Percentiles rank a stretch among this genome's conserved stretches.
These are phyloP conservation scores for Dillenia turbinata DNA, from an alignment of 164 flowering plant genomes.

Conservation along the genomic window DNA sequence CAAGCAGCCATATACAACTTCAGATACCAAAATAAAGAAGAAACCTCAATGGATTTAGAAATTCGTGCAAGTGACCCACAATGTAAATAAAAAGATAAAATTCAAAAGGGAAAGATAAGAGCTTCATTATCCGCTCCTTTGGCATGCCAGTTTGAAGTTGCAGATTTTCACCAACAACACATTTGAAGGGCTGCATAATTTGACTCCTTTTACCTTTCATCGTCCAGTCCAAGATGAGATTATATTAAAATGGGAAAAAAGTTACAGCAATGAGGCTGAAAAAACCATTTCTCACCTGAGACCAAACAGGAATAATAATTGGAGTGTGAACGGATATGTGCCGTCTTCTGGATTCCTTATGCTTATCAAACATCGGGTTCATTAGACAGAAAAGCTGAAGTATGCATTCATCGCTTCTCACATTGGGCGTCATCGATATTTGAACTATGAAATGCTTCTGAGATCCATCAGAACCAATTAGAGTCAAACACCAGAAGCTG, in stretches of 20 bases:
- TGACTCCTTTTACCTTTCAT: no score
- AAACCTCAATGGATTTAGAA: no score
- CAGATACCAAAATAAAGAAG: neutral
- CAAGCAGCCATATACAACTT: constrained; percentile 2
- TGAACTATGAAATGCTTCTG: constrained; percentile 97
- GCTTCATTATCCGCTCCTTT: no score
- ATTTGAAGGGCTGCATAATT: no score
- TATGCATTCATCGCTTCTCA: constrained; percentile 96
- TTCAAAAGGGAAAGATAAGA: neutral
- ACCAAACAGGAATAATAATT: constrained; percentile 98
- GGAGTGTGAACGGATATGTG: constrained; percentile 92
- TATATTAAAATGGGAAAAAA: no score
- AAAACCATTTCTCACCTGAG: constrained; percentile 55
- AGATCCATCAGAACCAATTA: constrained; percentile 98
- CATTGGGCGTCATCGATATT: constrained; percentile 96
- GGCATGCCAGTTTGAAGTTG: no score
- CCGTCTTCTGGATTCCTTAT: constrained; percentile 95
- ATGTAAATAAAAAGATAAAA: neutral
- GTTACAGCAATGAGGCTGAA: no score
- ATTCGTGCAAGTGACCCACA: no score
- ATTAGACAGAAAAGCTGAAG: constrained; percentile 95
- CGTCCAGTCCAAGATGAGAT: no score
- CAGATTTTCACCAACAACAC: no score
- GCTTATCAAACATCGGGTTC: constrained; percentile 99
- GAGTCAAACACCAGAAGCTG: constrained; percentile 90